Evolutionary conservation across 306 rosid species (phyloP).

Genomic region (Boehmeria nivea): DNA sequence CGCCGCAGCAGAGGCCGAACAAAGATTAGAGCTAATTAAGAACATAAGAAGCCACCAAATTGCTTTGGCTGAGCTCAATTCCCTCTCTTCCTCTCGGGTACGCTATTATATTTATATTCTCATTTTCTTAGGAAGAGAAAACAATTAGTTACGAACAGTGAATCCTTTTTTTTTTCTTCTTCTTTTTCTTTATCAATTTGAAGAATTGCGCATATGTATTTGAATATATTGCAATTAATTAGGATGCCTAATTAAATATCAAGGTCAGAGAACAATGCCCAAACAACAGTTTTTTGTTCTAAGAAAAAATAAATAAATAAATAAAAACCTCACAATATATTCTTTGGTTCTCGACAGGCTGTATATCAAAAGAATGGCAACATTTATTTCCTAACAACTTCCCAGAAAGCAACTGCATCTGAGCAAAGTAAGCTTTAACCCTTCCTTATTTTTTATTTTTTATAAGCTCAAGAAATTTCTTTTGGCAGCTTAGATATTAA

Average conservation of each 20-base stretch:
- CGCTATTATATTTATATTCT: not conserved
- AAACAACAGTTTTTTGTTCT: too few species aligned
- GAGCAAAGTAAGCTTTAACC: conserved; percentile 44
- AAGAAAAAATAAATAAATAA: too few species aligned
- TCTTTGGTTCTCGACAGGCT: conserved; percentile 33
- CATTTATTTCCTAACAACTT: conserved; percentile 56
- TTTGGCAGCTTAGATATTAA: not conserved
- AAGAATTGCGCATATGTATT: not conserved
- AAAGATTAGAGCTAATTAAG: conserved; percentile 24
- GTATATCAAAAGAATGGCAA: conserved; percentile 66
- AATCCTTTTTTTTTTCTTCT: too few species aligned
- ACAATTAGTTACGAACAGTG: not conserved
- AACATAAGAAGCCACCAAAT: conserved; percentile 54
- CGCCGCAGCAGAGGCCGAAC: conserved; percentile 1
- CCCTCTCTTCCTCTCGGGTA: conserved; percentile 57
- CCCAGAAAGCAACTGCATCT: conserved; percentile 48
- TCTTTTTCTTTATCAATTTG: too few species aligned
- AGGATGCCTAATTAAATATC: too few species aligned
- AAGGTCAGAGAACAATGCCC: too few species aligned
- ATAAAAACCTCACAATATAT: too few species aligned
- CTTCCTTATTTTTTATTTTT: not conserved
- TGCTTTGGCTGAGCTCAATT: conserved; percentile 66
- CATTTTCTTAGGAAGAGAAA: too few species aligned
- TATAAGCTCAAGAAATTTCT: conserved; percentile 1
- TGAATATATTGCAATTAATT: too few species aligned